phyloP scores from a whole-genome alignment of 2,329 filamentous ascomycete genomes.

The Hypoxylon sp. region DNA sequence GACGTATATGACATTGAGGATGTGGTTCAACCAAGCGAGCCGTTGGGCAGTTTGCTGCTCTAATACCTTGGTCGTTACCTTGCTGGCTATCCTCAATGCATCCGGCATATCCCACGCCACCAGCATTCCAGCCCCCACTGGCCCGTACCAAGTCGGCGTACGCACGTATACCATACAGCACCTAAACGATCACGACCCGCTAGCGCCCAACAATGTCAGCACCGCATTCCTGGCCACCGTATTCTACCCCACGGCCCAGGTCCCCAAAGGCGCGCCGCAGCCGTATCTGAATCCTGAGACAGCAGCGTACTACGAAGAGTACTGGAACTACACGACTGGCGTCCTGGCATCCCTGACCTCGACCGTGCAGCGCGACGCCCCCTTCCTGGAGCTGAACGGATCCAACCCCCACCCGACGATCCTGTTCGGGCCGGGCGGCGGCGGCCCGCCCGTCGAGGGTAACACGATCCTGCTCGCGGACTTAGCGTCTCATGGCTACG shows the following conservation, averaged over 20 bases:
- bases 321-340: slow-evolving; percentile 30
- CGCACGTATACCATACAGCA: slow-evolving; percentile 31
- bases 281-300: slow-evolving; percentile 37
- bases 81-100: background rate
- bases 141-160: slow-evolving; percentile 36
- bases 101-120: background rate
- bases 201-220: slow-evolving; percentile 40
- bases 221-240: slow-evolving; percentile 39
- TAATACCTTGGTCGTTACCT: background rate
- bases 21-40: background rate
- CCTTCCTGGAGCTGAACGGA: slow-evolving; percentile 14
- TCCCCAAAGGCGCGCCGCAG: slow-evolving; percentile 12
- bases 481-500: slow-evolving; percentile 38
- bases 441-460: slow-evolving; percentile 31
- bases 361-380: slow-evolving; percentile 23
- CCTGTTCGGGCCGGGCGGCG: slow-evolving; percentile 34
- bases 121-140: slow-evolving; percentile 28
- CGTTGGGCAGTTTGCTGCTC: background rate
- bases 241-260: slow-evolving; percentile 38
- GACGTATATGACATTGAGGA: no score
- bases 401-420: slow-evolving; percentile 30
- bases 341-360: slow-evolving; percentile 34
- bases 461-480: slow-evolving; percentile 36
- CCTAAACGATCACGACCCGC: slow-evolving; percentile 31
- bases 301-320: slow-evolving; percentile 26